Conservation (phyloP, 2,329 filamentous ascomycete genomes). For the Botryosphaeria dothidea region DNA sequence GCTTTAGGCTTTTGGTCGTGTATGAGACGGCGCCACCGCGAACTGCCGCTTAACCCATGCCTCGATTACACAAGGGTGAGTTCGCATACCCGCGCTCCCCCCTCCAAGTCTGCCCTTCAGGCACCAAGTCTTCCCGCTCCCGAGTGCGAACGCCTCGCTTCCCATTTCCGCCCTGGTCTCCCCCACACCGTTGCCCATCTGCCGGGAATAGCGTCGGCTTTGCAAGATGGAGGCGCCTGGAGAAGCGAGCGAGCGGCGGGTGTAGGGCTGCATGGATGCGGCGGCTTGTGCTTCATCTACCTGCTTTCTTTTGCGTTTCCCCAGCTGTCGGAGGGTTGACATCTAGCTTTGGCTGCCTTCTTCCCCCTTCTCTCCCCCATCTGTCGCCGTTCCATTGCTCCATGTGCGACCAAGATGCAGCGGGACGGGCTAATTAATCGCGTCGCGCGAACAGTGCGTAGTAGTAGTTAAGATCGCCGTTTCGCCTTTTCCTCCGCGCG, state of each 20-base stretch:
- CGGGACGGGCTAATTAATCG: background rate
- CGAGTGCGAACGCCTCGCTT: background rate
- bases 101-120: background rate
- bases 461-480: background rate
- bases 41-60: background rate
- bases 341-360: background rate
- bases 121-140: background rate
- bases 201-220: background rate
- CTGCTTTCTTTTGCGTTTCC: background rate
- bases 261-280: constrained; percentile 7
- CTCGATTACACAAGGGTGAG: constrained; percentile 7
- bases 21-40: constrained; percentile 1
- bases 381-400: no score
- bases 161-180: background rate
- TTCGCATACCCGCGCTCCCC: background rate
- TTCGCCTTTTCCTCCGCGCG: background rate
- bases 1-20: background rate
- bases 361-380: background rate
- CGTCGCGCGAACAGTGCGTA: background rate
- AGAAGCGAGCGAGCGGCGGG: background rate
- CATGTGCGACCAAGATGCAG: no score
- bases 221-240: background rate
- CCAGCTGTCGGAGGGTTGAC: background rate
- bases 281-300: background rate
- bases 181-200: background rate